These are phyloP conservation scores for Avena sativa DNA, from an alignment of 176 grass and related monocot species.

Conservation along the genomic window DNA sequence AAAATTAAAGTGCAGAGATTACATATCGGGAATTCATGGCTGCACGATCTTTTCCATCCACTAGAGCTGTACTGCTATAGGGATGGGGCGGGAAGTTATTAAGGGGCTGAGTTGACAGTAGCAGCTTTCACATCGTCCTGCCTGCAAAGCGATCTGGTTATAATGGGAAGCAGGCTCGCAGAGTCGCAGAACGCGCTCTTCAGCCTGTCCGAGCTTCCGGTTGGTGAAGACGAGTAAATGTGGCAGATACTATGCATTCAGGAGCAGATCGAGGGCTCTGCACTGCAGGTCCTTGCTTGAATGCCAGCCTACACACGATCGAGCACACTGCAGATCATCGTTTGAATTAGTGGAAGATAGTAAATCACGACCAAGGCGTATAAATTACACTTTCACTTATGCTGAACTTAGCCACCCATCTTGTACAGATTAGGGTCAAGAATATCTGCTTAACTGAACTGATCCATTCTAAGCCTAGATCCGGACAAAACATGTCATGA, in stretches of 20 bases:
- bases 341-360: neutral
- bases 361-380: too few relatives aligned
- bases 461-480: neutral
- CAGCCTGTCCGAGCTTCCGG: conserved; percentile 26
- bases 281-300: conserved; percentile 22
- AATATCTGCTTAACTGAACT: neutral
- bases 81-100: neutral
- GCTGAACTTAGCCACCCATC: neutral
- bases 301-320: conserved; percentile 6
- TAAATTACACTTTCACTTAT: neutral
- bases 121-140: conserved; percentile 34
- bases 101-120: neutral
- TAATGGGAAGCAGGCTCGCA: conserved; percentile 46
- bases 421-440: neutral
- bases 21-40: neutral
- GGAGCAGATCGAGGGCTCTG: conserved; percentile 20
- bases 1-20: neutral
- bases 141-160: neutral
- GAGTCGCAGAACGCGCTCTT: conserved; percentile 23
- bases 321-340: neutral
- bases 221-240: conserved; percentile 59
- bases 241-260: neutral
- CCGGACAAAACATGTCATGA: neutral
- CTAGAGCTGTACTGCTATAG: neutral
- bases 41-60: neutral